Evolutionary conservation across 164 flowering plant genomes (phyloP).

Genomic region (Magnolia kwangsiensis): DNA sequence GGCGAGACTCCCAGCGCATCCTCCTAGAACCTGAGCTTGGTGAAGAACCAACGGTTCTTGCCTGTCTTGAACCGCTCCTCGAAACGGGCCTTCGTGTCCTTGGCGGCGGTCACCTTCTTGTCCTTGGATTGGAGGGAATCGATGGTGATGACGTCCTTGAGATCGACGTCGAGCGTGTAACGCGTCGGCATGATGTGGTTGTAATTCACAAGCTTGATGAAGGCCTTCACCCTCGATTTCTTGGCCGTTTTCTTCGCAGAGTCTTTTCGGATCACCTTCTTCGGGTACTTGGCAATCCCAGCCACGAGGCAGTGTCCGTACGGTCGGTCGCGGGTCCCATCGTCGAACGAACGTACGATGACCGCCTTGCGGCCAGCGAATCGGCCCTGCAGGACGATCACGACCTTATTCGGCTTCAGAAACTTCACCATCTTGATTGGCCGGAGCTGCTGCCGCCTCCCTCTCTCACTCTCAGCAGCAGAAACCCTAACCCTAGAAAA

Average conservation of each 20-base stretch:
- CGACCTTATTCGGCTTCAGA: constrained; percentile 49
- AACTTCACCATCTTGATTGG: constrained; percentile 45
- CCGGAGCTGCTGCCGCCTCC: not conserved
- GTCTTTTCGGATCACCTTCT: constrained; percentile 49
- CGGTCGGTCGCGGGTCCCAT: constrained; percentile 49
- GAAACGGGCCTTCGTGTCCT: constrained; percentile 39
- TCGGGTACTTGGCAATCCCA: constrained; percentile 47
- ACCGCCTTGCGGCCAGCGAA: constrained; percentile 54
- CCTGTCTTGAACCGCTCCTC: constrained; percentile 56
- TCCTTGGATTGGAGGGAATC: constrained; percentile 35
- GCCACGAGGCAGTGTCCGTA: constrained; percentile 57
- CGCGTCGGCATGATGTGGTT: constrained; percentile 39
- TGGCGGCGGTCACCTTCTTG: constrained; percentile 45
- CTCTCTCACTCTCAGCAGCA: not conserved
- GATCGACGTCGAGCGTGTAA: constrained; percentile 43
- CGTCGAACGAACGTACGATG: constrained; percentile 45
- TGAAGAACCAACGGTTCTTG: constrained; percentile 58
- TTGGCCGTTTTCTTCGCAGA: constrained; percentile 53
- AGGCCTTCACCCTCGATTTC: constrained; percentile 48
- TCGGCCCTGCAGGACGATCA: constrained; percentile 46
- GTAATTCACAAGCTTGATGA: constrained; percentile 47
- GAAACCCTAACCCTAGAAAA: not conserved
- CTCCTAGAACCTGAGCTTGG: constrained; percentile 48
- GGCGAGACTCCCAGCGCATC: not conserved
- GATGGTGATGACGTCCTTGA: constrained; percentile 29